Evolutionary conservation across 2,329 filamentous ascomycete genomes (phyloP), one percentile per base, ranked within the genome.

Genomic region (Tolypocladium ophioglossoides): DNA sequence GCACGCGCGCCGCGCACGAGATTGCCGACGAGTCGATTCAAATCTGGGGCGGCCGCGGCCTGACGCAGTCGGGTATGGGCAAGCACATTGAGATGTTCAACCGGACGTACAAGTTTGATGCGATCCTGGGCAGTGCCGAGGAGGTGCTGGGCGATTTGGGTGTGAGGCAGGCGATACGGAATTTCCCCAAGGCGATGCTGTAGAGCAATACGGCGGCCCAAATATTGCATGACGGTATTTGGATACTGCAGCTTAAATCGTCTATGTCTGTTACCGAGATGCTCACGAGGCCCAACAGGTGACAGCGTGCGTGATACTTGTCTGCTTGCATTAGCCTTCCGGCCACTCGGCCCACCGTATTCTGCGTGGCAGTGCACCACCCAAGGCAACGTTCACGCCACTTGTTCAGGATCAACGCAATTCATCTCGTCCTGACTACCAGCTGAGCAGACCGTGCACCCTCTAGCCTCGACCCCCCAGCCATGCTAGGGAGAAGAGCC

Each of bases 31-130:
- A 91, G 64, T 81, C 88, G 2, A 85, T 89, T 6, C 90, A 94
- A 66, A 91, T 95, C 65, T 95, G 91, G 70, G 90, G 90, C 49
- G 90, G 90, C 8, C 79, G 89, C 53, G 89, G 84, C 4, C 70
- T 95, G 10, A 95, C 90, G 1, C 85, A 91, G 71, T 80, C 80
- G 0, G 89, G 89, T 18, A 95, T 95, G 89, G 90, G 89, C 50
- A 79, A 80, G 52, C 78, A 89, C 35, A 83, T 95, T 57, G 89
- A 95, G 73, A 86, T 88, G 78, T 94, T 94, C 73, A 82, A 92
- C 69, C 78, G 88, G 49, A 89, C 85, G 2, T 89, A 91, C 72
- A 94, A 94, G 73, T 94, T 88, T 54, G 85, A 89, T 68, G 79
- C 85, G 24, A 87, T 89, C 55, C 70, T 92, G 30, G 89, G 89